These are phyloP conservation scores for Mycena crocata DNA, from an alignment of 768 basidiomycete species.

Conservation along the genomic window DNA sequence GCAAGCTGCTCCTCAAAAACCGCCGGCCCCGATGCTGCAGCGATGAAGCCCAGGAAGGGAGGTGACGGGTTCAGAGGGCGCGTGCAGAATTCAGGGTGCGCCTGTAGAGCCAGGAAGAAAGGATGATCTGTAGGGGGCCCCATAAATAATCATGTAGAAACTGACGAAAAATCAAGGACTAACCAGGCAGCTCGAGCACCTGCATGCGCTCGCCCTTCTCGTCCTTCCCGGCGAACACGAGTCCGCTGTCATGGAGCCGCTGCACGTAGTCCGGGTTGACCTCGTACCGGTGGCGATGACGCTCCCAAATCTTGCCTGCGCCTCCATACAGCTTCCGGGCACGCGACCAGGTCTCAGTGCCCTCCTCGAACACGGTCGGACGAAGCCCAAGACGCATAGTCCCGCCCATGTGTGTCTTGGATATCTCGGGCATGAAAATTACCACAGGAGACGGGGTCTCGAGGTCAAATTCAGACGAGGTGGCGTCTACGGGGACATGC, in stretches of 20 bases:
- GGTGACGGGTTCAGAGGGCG: constrained; percentile 98
- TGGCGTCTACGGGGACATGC: constrained; percentile 71
- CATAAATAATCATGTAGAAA: neutral
- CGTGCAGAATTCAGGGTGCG: constrained; percentile 99
- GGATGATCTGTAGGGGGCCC: constrained; percentile 81
- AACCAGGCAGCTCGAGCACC: constrained; percentile 87
- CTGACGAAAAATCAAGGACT: constrained; percentile 40
- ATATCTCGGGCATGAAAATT: constrained; percentile 99
- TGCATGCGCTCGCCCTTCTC: constrained; percentile 99
- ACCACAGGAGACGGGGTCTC: constrained; percentile 77
- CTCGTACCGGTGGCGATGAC: constrained; percentile 95
- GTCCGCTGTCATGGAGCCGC: constrained; percentile 72
- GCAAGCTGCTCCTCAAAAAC: constrained; percentile 80
- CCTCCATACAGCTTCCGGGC: constrained; percentile 87
- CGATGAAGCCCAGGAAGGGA: constrained; percentile 95
- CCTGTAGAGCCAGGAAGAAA: constrained; percentile 93
- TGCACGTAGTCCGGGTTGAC: constrained; percentile 92
- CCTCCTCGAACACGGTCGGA: constrained; percentile 89
- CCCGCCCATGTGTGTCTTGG: constrained; percentile 97
- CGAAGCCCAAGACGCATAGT: constrained; percentile 99
- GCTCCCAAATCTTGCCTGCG: constrained; percentile 88
- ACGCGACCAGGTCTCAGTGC: constrained; percentile 77
- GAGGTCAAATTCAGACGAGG: constrained; percentile 83
- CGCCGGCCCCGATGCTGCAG: constrained; percentile 69
- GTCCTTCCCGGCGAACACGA: constrained; percentile 84